phyloP scores from a whole-genome alignment of 805 yeast species.

The Cyberlindnera euphorbiae region DNA sequence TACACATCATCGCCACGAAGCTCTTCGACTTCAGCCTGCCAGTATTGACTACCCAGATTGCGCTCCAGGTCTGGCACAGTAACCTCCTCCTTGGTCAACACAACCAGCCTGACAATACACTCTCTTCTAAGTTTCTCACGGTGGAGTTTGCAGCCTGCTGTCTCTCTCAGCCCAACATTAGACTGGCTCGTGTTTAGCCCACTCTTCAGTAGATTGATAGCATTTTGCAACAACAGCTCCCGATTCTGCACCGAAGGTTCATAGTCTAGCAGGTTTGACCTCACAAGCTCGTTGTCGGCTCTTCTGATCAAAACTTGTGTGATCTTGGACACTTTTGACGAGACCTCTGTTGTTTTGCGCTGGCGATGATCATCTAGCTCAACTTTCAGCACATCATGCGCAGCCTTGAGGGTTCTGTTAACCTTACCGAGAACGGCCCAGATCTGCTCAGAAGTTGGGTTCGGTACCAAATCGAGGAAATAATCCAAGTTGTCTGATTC shows the following conservation, averaged over 20 bases:
- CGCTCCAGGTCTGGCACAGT: constrained; percentile 18
- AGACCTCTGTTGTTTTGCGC: constrained; percentile 14
- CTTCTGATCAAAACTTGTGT: constrained; percentile 22
- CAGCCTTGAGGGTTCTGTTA: constrained; percentile 14
- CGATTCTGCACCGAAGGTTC: constrained; percentile 13
- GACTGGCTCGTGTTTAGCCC: constrained; percentile 19
- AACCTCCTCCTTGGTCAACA: constrained; percentile 15
- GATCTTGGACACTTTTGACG: constrained; percentile 18
- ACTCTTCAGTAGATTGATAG: constrained; percentile 20
- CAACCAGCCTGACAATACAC: constrained; percentile 19
- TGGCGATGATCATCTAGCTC: constrained; percentile 14
- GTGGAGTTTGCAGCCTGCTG: constrained; percentile 14
- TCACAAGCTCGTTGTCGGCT: constrained; percentile 23
- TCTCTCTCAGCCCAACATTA: constrained; percentile 25
- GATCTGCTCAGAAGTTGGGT: constrained; percentile 4
- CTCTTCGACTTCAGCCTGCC: constrained; percentile 17
- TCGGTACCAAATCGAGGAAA: constrained; percentile 2
- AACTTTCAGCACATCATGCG: constrained; percentile 15
- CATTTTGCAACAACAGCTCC: constrained; percentile 13
- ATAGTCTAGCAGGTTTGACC: constrained; percentile 11
- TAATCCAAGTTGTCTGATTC: constrained; percentile 17
- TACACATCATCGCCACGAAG: constrained; percentile 5
- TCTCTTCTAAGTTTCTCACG: constrained; percentile 22
- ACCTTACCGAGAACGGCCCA: constrained; percentile 15
- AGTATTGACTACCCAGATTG: constrained; percentile 18